Base-by-base conservation (phyloP, 176 grass and related monocot genomes). In the Tillandsia fasciculata region DNA sequence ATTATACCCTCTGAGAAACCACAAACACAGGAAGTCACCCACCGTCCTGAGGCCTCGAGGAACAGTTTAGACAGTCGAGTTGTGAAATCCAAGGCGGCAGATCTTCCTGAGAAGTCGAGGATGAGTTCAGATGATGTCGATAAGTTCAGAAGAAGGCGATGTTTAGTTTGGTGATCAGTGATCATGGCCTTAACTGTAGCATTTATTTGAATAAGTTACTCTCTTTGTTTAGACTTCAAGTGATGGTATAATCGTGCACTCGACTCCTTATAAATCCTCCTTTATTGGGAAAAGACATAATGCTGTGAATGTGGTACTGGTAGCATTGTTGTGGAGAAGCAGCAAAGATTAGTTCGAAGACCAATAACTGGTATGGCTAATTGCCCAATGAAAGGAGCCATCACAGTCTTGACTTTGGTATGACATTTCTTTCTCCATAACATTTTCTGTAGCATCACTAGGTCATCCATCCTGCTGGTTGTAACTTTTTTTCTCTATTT, bases 81-180 rank as follows among this genome's bases (percentile, higher is more conserved):
- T 51, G 83, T 77, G 42, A 94, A 94, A 81, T 82, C 90, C 2
- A 94, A 89, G 88, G 83, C 78, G 51, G 63, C 81, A 67, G 83
- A 94, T 84, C 74, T 84, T 71, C 74, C 86, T 26, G 90, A 94
- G 69, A 94, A 90, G 82, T 80, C 90, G 53, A 81, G 83, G 50
- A 83, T 94, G 90, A 94, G 86, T 78, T 94, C 86, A 24, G 90
- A 94, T 74, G 90, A 94, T 64, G 85, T 94, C 3, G 86, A 89
- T 80, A 94, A 94, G 78, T 89, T 89, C 49, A 77, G 83, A 53
- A 80, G 80, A 76, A 79, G 71, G 22, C 81, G 90, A 84, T 94
- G 90, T 58, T 83, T 94, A 67, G 83, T 89, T 67, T 94, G 90
- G 90, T 94, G 76, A 94, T 76, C 33, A 42, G 33, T 6, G 4